These are phyloP conservation scores for Leccinum subfulvum DNA, from an alignment of 1,284 basidiomycete genomes.

Conservation along the genomic window DNA sequence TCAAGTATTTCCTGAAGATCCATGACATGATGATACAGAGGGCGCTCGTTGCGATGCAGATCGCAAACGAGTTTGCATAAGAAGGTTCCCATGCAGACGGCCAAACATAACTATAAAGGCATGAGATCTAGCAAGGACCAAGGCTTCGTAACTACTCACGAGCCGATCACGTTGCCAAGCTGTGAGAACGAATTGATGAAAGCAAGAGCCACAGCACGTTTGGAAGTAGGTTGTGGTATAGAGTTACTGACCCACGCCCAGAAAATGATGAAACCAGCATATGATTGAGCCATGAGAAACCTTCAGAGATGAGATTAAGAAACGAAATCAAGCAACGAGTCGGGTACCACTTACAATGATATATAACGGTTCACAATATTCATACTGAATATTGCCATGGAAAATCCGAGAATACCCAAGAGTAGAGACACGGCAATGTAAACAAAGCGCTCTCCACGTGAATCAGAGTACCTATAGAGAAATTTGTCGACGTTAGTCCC, in stretches of 20 bases:
- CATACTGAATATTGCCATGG: conserved; percentile 71
- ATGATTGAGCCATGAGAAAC: conserved; percentile 76
- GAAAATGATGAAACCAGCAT: conserved; percentile 68
- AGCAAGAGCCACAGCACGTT: conserved; percentile 76
- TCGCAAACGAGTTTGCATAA: conserved; percentile 40
- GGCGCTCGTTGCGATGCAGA: conserved; percentile 51
- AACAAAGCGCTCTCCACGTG: conserved; percentile 61
- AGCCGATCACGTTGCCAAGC: conserved; percentile 72
- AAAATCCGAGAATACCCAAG: conserved; percentile 69
- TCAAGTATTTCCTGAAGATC: conserved; percentile 54
- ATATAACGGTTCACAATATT: conserved; percentile 67
- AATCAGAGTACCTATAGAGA: conserved; percentile 65
- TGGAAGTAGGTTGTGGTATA: conserved; percentile 64
- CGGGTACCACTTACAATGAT: conserved; percentile 50
- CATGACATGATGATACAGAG: conserved; percentile 54
- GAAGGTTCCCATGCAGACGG: conserved; percentile 39
- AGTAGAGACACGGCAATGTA: conserved; percentile 57
- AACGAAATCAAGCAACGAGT: background rate
- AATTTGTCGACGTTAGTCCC: background rate
- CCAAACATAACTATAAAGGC: conserved; percentile 41
- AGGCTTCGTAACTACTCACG: conserved; percentile 45
- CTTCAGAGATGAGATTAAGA: conserved; percentile 35
- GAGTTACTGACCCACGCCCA: conserved; percentile 73
- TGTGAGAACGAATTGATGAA: conserved; percentile 74
- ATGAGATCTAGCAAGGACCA: conserved; percentile 12